phyloP scores from a whole-genome alignment of 2,329 filamentous ascomycete genomes.

The Pseudogymnoascus sp. region DNA sequence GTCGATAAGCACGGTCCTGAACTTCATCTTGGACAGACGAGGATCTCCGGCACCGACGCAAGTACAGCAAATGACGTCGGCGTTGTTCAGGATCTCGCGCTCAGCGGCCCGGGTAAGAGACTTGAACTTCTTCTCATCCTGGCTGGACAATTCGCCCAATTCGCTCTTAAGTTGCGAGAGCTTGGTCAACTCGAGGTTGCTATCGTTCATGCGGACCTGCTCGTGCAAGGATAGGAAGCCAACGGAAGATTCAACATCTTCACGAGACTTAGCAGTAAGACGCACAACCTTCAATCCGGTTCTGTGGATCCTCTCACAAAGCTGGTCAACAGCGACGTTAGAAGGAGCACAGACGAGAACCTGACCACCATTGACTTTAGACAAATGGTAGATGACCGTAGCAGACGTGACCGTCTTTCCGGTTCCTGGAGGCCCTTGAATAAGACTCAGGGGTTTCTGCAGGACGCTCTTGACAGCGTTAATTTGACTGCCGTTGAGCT shows the following conservation, averaged over 20 bases:
- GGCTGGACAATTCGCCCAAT: slow-evolving; percentile 81
- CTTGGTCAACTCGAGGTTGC: slow-evolving; percentile 87
- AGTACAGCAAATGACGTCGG: slow-evolving; percentile 97
- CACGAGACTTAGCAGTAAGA: slow-evolving; percentile 95
- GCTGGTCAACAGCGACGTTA: slow-evolving; percentile 96
- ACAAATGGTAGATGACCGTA: slow-evolving; percentile 95
- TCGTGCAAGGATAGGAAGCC: slow-evolving; percentile 92
- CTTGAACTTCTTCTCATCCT: slow-evolving; percentile 98
- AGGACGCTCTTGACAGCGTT: slow-evolving; percentile 93
- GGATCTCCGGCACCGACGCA: slow-evolving; percentile 97
- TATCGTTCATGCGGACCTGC: slow-evolving; percentile 96
- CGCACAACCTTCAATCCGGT: slow-evolving; percentile 95
- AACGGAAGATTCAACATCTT: slow-evolving; percentile 98
- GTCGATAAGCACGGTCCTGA: slow-evolving; percentile 94
- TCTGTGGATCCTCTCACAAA: slow-evolving; percentile 91
- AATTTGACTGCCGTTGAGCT: slow-evolving; percentile 92
- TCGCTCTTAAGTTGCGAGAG: slow-evolving; percentile 89
- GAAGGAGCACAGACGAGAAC: slow-evolving; percentile 95
- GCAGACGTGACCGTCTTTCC: slow-evolving; percentile 98
- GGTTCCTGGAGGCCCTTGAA: slow-evolving; percentile 93
- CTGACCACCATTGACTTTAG: slow-evolving; percentile 89
- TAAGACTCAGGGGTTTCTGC: slow-evolving; percentile 87
- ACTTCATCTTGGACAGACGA: slow-evolving; percentile 92
- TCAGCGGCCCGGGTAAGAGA: slow-evolving; percentile 89
- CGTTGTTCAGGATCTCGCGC: slow-evolving; percentile 88